Evolutionary conservation across 2,329 filamentous ascomycete genomes (phyloP), one percentile per base, ranked within the genome.

Genomic region (Verticillium nonalfalfae): DNA sequence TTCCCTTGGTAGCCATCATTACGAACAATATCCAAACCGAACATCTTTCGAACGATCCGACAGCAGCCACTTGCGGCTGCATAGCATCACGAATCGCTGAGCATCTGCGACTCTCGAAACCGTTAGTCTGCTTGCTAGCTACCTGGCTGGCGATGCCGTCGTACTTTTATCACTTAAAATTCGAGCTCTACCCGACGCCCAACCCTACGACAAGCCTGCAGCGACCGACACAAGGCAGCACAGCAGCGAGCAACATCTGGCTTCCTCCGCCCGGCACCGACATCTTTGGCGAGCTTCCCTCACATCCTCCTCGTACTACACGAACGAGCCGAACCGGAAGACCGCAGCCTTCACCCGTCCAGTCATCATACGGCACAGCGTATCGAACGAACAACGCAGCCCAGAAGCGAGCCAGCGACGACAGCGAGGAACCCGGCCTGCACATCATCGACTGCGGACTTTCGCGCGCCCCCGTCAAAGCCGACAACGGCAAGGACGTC

Each of bases 161-260:
- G 35, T 87, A 86, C 71, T 85, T 84, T 66, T 89, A 88, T 68
- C 85, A 89, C 67, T 70, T 89, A n/a, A 87, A 84, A 67, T 81
- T 89, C 68, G 86, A 89, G 75, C 78, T 89, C 52, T 89, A 88
- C 71, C 73, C 78, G 54, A 79, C 75, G 63, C 72, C 78, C 56
- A 72, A 76, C 58, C 77, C 78, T 4, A 69, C 67, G 1, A 7
- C 55, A 62, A 31, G 65, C 56, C 11, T 10, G 6, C 31, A 6
- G 14, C 57, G 31, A 15, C 35, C 13, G 56, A 39, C n/a, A 21
- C 21, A 36, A 26, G 39, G 18, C 26, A 14, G 15, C 11, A 52
- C 63, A 54, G 58, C 59, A 18, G 62, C 61, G 33, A 63, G 64
- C 52, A 60, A 73, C 40, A 67, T 82, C 65, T 88, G 84, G 84